Evolutionary conservation across 2,329 filamentous ascomycete genomes (phyloP).

Genomic region (Thielaviopsis musarum): DNA sequence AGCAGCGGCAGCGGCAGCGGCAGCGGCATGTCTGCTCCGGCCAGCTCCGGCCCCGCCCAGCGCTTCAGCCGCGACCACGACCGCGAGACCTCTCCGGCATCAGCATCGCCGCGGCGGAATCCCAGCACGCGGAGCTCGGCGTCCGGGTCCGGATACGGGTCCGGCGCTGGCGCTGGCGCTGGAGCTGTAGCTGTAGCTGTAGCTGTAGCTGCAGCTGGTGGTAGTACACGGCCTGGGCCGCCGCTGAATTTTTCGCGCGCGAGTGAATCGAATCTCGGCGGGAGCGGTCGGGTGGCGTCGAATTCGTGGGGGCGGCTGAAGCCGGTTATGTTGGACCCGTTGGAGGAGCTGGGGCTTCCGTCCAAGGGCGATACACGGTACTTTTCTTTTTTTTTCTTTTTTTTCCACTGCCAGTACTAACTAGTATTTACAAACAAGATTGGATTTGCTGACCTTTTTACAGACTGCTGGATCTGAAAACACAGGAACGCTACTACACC

Average conservation of each 20-base stretch:
- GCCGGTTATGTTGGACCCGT: conserved; percentile 55
- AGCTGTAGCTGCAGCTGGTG: no score
- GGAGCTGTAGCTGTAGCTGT: no score
- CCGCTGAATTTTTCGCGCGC: no score
- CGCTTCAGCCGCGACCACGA: conserved; percentile 5
- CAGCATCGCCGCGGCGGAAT: background rate
- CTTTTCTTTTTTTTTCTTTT: conserved; percentile 4
- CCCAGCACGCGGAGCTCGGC: background rate
- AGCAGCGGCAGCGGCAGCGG: conserved; percentile 2
- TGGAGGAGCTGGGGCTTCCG: conserved; percentile 69
- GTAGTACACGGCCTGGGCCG: background rate
- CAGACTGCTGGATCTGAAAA: conserved; percentile 56
- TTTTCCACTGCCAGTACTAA: no score
- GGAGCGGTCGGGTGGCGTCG: conserved; percentile 21
- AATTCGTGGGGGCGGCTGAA: conserved; percentile 55
- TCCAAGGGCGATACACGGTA: conserved; percentile 85
- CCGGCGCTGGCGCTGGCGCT: no score
- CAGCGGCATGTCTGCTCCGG: background rate
- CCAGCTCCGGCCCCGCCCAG: background rate
- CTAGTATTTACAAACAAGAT: background rate
- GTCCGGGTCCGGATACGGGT: background rate
- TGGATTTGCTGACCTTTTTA: no score
- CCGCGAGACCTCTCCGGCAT: conserved; percentile 4
- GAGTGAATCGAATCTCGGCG: background rate
- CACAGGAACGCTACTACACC: conserved; percentile 72